phyloP scores from a whole-genome alignment of 352 stramenopile species.

The Elongisporangium prolatum region DNA sequence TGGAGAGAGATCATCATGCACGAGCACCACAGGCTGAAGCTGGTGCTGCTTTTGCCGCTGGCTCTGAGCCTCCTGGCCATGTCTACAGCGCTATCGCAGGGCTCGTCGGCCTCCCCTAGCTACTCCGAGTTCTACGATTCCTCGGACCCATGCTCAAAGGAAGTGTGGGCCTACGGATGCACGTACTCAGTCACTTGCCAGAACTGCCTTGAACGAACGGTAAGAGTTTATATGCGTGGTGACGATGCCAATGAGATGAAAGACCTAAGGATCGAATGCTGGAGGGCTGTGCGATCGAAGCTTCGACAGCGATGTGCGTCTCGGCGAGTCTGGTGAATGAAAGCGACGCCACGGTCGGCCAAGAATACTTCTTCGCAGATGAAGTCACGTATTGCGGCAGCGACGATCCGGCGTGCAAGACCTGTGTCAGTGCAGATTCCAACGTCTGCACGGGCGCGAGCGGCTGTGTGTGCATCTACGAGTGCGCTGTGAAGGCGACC shows the following conservation, averaged over 20 bases:
- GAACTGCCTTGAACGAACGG: not conserved
- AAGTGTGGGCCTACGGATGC: not conserved
- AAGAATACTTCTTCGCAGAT: constrained; percentile 19
- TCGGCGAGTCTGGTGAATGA: constrained; percentile 11
- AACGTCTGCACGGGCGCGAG: constrained; percentile 25
- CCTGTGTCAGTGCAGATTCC: constrained; percentile 26
- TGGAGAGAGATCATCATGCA: not conserved
- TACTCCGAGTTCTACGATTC: not conserved
- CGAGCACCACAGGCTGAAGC: not conserved
- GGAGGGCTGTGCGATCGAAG: constrained; percentile 28
- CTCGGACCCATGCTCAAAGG: not conserved
- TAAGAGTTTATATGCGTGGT: not conserved
- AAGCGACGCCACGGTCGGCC: not conserved
- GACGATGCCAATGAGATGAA: not conserved
- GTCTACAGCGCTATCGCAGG: not conserved
- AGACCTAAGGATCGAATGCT: not conserved
- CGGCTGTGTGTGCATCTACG: constrained; percentile 36
- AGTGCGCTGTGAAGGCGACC: constrained; percentile 20
- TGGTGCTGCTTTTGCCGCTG: not conserved
- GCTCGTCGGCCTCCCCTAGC: not conserved
- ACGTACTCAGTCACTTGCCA: not conserved
- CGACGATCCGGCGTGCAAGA: constrained; percentile 18
- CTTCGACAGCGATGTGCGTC: constrained; percentile 31
- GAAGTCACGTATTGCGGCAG: constrained; percentile 19
- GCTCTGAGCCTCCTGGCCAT: not conserved